Conservation (phyloP, 2,329 filamentous ascomycete genomes). For the Nothophaeocryptopus gaeumannii region DNA sequence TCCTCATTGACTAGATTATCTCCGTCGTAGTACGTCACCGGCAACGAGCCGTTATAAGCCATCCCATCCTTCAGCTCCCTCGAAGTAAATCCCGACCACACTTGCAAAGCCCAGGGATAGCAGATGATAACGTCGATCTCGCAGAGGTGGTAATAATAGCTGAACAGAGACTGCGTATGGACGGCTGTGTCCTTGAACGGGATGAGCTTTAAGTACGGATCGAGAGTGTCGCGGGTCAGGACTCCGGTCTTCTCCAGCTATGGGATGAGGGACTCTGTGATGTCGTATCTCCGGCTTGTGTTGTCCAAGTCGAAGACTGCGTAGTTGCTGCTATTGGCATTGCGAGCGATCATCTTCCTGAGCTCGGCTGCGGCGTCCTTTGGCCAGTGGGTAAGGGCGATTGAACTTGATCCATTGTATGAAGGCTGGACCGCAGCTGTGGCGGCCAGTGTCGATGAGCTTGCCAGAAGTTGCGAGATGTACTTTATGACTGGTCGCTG, state of each 20-base stretch:
- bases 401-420: background rate
- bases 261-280: conserved; percentile 46
- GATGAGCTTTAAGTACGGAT: conserved; percentile 42
- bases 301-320: conserved; percentile 45
- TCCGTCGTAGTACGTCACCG: conserved; percentile 39
- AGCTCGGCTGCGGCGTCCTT: conserved; percentile 17
- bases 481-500: too few species aligned
- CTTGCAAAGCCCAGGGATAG: conserved; percentile 46
- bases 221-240: conserved; percentile 42
- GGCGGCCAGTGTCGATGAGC: too few species aligned
- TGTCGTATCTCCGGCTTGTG: conserved; percentile 44
- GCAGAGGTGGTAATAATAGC: conserved; percentile 47
- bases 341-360: conserved; percentile 18
- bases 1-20: conserved; percentile 32
- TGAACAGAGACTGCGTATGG: conserved; percentile 44
- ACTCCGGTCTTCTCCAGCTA: conserved; percentile 45
- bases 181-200: conserved; percentile 43
- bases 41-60: conserved; percentile 40
- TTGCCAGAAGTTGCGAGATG: too few species aligned
- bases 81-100: conserved; percentile 45
- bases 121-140: conserved; percentile 43
- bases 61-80: conserved; percentile 48
- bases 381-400: conserved; percentile 19
- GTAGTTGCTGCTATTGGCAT: conserved; percentile 24
- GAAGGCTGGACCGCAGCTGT: background rate